Evolutionary conservation across 768 basidiomycete species (phyloP).

Genomic region (Leccinum variicolor): DNA sequence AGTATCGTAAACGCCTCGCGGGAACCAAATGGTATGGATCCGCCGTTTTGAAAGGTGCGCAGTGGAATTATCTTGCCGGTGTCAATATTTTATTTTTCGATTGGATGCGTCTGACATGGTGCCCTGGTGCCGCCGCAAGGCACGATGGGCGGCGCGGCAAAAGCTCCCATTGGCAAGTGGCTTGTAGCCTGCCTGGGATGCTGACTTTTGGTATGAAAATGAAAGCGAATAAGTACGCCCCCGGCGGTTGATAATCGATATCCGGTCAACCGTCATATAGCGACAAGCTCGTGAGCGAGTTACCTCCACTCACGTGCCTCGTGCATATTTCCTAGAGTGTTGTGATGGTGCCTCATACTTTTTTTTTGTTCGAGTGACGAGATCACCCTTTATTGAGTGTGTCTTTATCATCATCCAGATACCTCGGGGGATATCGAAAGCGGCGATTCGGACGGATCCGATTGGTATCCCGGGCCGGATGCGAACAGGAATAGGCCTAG

Average conservation of each 20-base stretch:
- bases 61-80: not conserved
- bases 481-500: not conserved
- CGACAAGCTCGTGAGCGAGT: not conserved
- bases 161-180: not conserved
- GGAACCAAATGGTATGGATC: not conserved
- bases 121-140: not conserved
- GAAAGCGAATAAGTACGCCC: not conserved
- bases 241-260: not conserved
- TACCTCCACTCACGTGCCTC: not conserved
- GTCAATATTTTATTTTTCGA: not conserved
- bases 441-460: not conserved
- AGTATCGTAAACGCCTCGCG: constrained; percentile 1
- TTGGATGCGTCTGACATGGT: not conserved
- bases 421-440: not conserved
- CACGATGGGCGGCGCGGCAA: not conserved
- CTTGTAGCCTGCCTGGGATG: not conserved
- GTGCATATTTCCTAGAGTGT: not conserved
- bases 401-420: not conserved
- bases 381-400: too few species aligned
- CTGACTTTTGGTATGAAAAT: not conserved
- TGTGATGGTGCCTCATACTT: not conserved
- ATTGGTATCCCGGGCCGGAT: not conserved
- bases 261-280: not conserved
- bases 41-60: not conserved
- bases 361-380: not conserved